phyloP scores from a whole-genome alignment of 768 basidiomycete genomes.

The Amanita rimosa region DNA sequence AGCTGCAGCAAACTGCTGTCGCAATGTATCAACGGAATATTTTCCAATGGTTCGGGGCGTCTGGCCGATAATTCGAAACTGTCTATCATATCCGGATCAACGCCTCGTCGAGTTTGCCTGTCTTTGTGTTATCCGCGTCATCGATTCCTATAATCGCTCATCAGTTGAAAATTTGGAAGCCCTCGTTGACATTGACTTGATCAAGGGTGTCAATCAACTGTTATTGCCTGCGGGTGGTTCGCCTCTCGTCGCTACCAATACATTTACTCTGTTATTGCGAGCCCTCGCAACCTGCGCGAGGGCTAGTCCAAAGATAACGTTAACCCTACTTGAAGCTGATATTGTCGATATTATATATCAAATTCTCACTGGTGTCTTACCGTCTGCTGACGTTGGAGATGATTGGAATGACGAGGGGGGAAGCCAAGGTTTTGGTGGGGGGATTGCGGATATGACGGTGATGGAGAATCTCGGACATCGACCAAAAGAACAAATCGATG shows the following conservation, averaged over 20 bases:
- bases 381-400: conserved; percentile 43
- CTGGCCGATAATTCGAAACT: conserved; percentile 89
- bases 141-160: conserved; percentile 85
- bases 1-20: conserved; percentile 94
- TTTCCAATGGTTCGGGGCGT: conserved; percentile 83
- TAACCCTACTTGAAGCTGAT: conserved; percentile 82
- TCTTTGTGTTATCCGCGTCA: conserved; percentile 85
- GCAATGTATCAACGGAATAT: conserved; percentile 81
- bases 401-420: conserved; percentile 44
- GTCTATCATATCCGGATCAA: conserved; percentile 86
- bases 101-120: conserved; percentile 96
- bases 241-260: conserved; percentile 74
- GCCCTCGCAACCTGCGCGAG: conserved; percentile 82
- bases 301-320: conserved; percentile 78
- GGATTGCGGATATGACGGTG: conserved; percentile 92
- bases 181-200: conserved; percentile 68
- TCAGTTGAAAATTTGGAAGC: conserved; percentile 80
- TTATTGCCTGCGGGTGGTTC: conserved; percentile 81
- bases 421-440: conserved; percentile 78
- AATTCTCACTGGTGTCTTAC: conserved; percentile 89
- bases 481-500: conserved; percentile 96
- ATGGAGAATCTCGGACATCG: conserved; percentile 96
- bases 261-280: conserved; percentile 80
- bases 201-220: conserved; percentile 76
- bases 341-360: conserved; percentile 90